Evolutionary conservation across 371 early-diverging fungal genomes (phyloP).

Genomic region (Actinomucor elegans): DNA sequence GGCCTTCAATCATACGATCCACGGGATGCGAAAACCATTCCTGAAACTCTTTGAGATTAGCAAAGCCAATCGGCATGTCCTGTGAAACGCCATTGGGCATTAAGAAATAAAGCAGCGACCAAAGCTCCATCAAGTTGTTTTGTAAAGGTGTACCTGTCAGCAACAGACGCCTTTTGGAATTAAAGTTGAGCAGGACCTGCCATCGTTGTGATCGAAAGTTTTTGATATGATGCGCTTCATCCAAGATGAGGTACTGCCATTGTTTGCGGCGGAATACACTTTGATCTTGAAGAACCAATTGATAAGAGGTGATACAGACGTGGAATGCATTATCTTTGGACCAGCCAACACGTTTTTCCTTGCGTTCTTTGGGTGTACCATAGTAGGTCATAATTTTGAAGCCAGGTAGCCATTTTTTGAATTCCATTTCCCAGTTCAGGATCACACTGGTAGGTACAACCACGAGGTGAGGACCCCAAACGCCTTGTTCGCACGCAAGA

Average conservation of each 20-base stretch:
- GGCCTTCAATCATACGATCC: constrained; percentile 71
- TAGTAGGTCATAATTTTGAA: constrained; percentile 86
- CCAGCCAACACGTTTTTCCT: constrained; percentile 80
- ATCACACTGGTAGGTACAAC: constrained; percentile 94
- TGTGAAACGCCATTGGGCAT: constrained; percentile 74
- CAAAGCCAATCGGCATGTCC: constrained; percentile 73
- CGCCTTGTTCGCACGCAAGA: constrained; percentile 68
- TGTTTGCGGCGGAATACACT: constrained; percentile 75
- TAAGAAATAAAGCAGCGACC: constrained; percentile 94
- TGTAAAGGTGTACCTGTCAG: constrained; percentile 97
- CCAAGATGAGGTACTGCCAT: constrained; percentile 89
- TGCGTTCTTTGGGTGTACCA: constrained; percentile 77
- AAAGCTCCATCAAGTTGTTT: constrained; percentile 92
- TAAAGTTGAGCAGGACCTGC: constrained; percentile 88
- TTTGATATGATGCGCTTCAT: constrained; percentile 97
- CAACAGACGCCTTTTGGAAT: constrained; percentile 75
- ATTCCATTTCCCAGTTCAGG: constrained; percentile 95
- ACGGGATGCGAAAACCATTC: constrained; percentile 90
- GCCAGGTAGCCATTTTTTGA: constrained; percentile 89
- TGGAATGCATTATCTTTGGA: constrained; percentile 81
- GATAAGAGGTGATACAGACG: constrained; percentile 88
- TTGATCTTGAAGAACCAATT: constrained; percentile 80
- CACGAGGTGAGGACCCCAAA: constrained; percentile 87
- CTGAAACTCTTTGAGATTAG: constrained; percentile 82
- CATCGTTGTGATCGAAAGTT: constrained; percentile 93